Conservation (phyloP, 108 stramenopile genomes). For the Nitzschia putrida region DNA sequence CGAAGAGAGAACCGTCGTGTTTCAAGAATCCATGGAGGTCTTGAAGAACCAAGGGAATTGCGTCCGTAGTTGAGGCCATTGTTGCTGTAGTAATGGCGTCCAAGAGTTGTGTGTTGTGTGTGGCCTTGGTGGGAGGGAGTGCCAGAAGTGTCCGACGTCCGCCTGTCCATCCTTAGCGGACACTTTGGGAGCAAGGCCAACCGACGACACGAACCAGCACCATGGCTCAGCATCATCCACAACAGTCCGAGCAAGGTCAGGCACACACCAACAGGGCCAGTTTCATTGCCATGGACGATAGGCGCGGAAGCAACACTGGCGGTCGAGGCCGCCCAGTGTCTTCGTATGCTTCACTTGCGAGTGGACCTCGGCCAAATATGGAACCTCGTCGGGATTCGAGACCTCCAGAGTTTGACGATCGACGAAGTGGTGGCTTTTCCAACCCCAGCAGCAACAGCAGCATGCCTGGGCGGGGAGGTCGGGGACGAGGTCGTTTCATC, state of each 20-base stretch:
- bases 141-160: too few species aligned
- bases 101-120: not conserved
- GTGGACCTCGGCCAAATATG: slow-evolving; percentile 13
- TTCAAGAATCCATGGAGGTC: slow-evolving; percentile 34
- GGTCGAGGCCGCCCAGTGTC: slow-evolving; percentile 21
- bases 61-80: not conserved
- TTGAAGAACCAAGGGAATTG: slow-evolving; percentile 26
- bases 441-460: slow-evolving; percentile 1
- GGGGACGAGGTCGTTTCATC: slow-evolving; percentile 14
- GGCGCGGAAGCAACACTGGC: slow-evolving; percentile 3
- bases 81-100: not conserved
- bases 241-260: too few species aligned
- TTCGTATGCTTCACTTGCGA: slow-evolving; percentile 32
- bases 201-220: too few species aligned
- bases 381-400: slow-evolving; percentile 1
- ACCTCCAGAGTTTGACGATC: not conserved
- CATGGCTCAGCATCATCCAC: too few species aligned
- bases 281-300: not conserved
- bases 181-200: too few species aligned
- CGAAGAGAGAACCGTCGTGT: slow-evolving; percentile 42
- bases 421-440: slow-evolving; percentile 4
- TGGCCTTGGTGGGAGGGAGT: too few species aligned
- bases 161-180: too few species aligned
- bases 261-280: too few species aligned
- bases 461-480: slow-evolving; percentile 3